Evolutionary conservation across 805 yeast species (phyloP).

Genomic region (Metschnikowia amazonensis): DNA sequence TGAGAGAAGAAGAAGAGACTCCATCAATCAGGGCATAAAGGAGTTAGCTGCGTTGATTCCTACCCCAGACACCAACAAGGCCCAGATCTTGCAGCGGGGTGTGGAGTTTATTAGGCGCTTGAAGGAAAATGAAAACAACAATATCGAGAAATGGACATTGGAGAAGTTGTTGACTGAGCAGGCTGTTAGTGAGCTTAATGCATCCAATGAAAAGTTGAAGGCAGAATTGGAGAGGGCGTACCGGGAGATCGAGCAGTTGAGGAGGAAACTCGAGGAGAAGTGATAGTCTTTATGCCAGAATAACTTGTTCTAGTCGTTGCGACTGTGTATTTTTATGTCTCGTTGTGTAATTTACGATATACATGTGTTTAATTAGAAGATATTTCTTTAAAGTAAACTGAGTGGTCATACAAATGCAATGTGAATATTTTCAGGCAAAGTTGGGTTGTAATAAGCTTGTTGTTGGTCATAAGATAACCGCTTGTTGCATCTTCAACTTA

Average conservation of each 20-base stretch:
- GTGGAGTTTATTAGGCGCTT: conserved; percentile 87
- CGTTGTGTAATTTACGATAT: not conserved
- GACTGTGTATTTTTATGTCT: conserved; percentile 2
- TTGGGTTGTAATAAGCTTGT: not conserved
- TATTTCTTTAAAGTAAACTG: not conserved
- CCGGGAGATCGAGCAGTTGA: conserved; percentile 85
- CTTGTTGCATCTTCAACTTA: not conserved
- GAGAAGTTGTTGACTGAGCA: conserved; percentile 91
- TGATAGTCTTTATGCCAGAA: not conserved
- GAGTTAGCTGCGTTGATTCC: conserved; percentile 77
- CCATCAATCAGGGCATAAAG: conserved; percentile 81
- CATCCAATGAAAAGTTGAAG: conserved; percentile 83
- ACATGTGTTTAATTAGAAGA: not conserved
- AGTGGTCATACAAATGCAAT: not conserved
- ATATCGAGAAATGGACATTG: conserved; percentile 91
- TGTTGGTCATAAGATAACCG: too few species aligned
- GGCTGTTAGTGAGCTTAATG: conserved; percentile 78
- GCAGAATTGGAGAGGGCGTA: conserved; percentile 87
- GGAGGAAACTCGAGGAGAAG: conserved; percentile 36
- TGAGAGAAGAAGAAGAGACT: conserved; percentile 87
- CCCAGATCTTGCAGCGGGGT: conserved; percentile 82
- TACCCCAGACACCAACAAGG: conserved; percentile 80
- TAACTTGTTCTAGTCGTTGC: not conserved
- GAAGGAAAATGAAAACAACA: conserved; percentile 84
- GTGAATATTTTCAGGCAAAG: not conserved